These are phyloP conservation scores for Alloascoidea africana DNA, from an alignment of 805 yeast species.

Conservation along the genomic window DNA sequence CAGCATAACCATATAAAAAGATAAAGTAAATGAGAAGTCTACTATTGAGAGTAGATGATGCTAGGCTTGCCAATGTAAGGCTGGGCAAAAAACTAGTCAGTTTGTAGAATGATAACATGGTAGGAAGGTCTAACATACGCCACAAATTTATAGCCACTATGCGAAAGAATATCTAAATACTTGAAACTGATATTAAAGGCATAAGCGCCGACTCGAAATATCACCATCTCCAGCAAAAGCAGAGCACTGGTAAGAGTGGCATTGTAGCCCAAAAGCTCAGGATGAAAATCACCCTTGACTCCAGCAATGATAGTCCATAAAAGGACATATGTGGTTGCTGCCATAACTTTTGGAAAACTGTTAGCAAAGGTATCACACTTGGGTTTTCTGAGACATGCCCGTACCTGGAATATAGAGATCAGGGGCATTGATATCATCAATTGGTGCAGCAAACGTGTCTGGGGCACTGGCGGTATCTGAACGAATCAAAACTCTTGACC, in stretches of 20 bases:
- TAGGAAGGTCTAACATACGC: conserved; percentile 39
- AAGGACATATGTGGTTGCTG: conserved; percentile 73
- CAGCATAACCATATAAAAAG: conserved; percentile 32
- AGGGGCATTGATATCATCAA: conserved; percentile 85
- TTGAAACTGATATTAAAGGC: conserved; percentile 56
- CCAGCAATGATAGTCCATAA: conserved; percentile 80
- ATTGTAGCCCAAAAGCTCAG: conserved; percentile 77
- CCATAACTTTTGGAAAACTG: conserved; percentile 64
- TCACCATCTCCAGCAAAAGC: conserved; percentile 55
- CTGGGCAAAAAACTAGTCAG: conserved; percentile 5
- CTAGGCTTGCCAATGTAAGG: conserved; percentile 19
- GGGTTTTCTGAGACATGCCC: too few relatives aligned
- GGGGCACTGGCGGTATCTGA: conserved; percentile 21
- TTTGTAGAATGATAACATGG: conserved; percentile 13
- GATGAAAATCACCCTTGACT: conserved; percentile 78
- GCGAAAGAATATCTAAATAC: conserved; percentile 73
- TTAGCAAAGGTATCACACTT: too few relatives aligned
- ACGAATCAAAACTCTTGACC: conserved; percentile 15
- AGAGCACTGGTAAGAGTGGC: conserved; percentile 80
- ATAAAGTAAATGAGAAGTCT: conserved; percentile 32
- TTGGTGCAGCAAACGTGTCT: conserved; percentile 54
- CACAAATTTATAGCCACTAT: conserved; percentile 89
- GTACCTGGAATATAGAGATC: conserved; percentile 91
- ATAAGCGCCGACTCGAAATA: conserved; percentile 74
- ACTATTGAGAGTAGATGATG: conserved; percentile 14